phyloP scores from a whole-genome alignment of 1,284 basidiomycete genomes.

The Heterobasidion irregulare region DNA sequence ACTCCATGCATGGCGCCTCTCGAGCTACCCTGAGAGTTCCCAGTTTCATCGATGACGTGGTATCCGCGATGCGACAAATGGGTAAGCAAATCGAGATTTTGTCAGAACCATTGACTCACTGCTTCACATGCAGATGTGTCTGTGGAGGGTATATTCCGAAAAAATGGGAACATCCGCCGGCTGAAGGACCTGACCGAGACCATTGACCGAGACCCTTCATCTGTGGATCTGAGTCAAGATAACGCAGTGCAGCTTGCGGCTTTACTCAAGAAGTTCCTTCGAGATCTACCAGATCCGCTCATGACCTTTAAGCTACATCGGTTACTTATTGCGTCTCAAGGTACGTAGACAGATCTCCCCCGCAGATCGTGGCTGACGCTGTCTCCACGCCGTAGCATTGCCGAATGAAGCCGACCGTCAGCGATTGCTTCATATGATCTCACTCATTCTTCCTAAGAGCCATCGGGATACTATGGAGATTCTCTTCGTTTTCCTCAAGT shows the following conservation, averaged over 20 bases:
- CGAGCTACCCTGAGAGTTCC: conserved; percentile 82
- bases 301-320: conserved; percentile 93
- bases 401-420: conserved; percentile 73
- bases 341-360: conserved; percentile 38
- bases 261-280: conserved; percentile 93
- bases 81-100: conserved; percentile 50
- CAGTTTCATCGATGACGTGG: conserved; percentile 96
- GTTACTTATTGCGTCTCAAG: conserved; percentile 82
- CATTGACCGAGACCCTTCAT: conserved; percentile 86
- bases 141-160: conserved; percentile 96
- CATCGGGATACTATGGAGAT: conserved; percentile 98
- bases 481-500: conserved; percentile 96
- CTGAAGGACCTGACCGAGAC: conserved; percentile 88
- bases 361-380: background rate
- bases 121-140: conserved; percentile 73
- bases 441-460: conserved; percentile 82
- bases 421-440: conserved; percentile 82
- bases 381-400: conserved; percentile 42
- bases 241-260: conserved; percentile 97
- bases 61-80: conserved; percentile 99
- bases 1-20: conserved; percentile 89
- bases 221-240: conserved; percentile 89
- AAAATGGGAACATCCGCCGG: conserved; percentile 95
- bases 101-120: background rate
- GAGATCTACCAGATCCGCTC: conserved; percentile 93